Percentiles rank a stretch among this genome's conserved stretches.
Evolutionary conservation across 2,329 filamentous ascomycete species (phyloP).

Genomic region (Microdochium paspali): DNA sequence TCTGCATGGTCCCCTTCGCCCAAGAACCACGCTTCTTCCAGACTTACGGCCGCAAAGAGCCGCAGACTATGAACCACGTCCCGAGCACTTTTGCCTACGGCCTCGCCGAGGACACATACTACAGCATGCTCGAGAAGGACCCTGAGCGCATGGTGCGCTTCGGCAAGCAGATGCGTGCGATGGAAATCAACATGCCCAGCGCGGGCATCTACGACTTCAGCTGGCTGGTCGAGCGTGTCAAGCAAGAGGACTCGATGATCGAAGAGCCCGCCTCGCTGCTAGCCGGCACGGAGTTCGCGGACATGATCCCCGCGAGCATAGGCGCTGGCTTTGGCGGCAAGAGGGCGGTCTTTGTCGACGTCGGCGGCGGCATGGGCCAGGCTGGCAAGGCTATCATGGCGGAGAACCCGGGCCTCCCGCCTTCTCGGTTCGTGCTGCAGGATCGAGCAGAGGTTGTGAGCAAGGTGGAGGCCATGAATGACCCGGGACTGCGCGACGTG

Average conservation of each 20-base stretch:
- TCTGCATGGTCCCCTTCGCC: constrained; percentile 6
- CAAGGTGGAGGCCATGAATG: constrained; percentile 8
- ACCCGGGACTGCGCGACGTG: constrained; percentile 8
- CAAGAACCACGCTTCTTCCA: constrained; percentile 19
- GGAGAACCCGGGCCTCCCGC: constrained; percentile 13
- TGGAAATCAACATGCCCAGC: constrained; percentile 12
- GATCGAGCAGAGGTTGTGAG: constrained; percentile 20
- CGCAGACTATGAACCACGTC: constrained; percentile 13
- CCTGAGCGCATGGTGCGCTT: constrained; percentile 14
- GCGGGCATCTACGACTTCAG: constrained; percentile 19
- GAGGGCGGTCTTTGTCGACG: constrained; percentile 19
- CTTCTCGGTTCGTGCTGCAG: constrained; percentile 19
- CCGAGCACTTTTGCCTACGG: constrained; percentile 17
- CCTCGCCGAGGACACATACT: constrained; percentile 17
- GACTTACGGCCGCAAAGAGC: constrained; percentile 19
- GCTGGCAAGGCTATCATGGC: constrained; percentile 14
- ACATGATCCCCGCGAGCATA: no score
- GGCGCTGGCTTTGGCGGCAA: neutral
- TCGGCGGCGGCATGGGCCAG: constrained; percentile 23
- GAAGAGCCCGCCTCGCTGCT: neutral
- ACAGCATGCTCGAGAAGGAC: constrained; percentile 17
- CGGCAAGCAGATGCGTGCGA: constrained; percentile 17
- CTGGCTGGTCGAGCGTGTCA: constrained; percentile 13
- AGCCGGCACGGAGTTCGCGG: neutral
- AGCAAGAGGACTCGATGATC: neutral